Conservation (phyloP, 345 rosid genomes). For the Arabis alpina region DNA sequence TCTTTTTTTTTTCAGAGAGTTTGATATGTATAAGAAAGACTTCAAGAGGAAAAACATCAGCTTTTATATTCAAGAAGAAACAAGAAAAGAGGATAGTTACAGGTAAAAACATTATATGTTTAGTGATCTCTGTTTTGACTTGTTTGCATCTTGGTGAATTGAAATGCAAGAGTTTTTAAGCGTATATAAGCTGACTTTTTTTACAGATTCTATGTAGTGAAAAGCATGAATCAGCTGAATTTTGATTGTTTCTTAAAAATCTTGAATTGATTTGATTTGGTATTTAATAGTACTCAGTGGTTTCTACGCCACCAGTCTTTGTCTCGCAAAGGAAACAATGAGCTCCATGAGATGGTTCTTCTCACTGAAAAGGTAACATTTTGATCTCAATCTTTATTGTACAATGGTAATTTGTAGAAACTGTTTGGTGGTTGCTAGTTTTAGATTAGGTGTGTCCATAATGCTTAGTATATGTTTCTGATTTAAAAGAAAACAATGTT, state of each 20-base stretch:
- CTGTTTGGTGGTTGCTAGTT: too few relatives aligned
- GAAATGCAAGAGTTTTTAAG: conserved; percentile 27
- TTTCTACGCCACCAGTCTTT: too few relatives aligned
- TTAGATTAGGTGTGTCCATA: too few relatives aligned
- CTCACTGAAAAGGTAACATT: too few relatives aligned
- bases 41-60: conserved; percentile 15
- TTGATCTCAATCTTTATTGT: too few relatives aligned
- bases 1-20: conserved; percentile 20
- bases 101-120: conserved; percentile 16
- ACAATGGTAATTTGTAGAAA: too few relatives aligned
- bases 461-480: too few relatives aligned
- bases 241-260: conserved; percentile 31
- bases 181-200: conserved; percentile 8
- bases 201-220: neutral
- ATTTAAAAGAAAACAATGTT: too few relatives aligned
- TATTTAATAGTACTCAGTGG: too few relatives aligned
- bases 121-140: conserved; percentile 23
- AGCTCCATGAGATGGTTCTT: too few relatives aligned
- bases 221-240: conserved; percentile 5
- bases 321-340: too few relatives aligned
- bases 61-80: conserved; percentile 26
- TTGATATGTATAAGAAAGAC: conserved; percentile 24
- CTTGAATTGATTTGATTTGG: too few relatives aligned
- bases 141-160: neutral
- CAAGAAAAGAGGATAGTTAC: conserved; percentile 13